Evolutionary conservation across 2,329 filamentous ascomycete genomes (phyloP), one percentile per base, ranked within the genome.

Genomic region (Didymella arachidicola): DNA sequence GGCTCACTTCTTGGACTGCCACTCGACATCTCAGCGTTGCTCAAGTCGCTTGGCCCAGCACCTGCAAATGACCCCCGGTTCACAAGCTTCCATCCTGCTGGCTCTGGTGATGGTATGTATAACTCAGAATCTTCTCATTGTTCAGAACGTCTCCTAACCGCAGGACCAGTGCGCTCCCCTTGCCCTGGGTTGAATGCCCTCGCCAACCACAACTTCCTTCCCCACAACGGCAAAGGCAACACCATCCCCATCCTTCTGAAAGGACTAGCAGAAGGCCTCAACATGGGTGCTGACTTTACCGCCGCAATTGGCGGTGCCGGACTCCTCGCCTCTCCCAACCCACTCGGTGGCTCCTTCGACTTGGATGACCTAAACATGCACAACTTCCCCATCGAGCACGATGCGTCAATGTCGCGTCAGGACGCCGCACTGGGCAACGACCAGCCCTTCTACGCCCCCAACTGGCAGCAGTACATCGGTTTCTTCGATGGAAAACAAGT

Each of bases 331-430:
- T 65, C 63, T 0, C 57, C 62, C 2, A 59, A 65, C 30, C 62
- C 65, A 0, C 59, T 66, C 2, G 53, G 39, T 19, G 62, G 64
- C 43, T 61, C 62, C 19, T 68, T 68, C 57, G 62, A 66, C 53
- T 60, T 68, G 3, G 22, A 51, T 45, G 57, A 68, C 10, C 22
- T 68, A 3, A 53, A 51, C 41, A 41, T 45, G 55, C 65, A 67
- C 46, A 67, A 67, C 41, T 66, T 66, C 42, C 63, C 65, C 34
- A 68, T 66, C 39, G 65, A 68, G 43, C 65, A 68, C 47, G 65
- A 68, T 51, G 65, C 64, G 6, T 57, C 50, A 12, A 62, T 68
- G 8, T 66, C 63, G 3, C 62, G 65, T 6, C 60, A 55, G 25
- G 65, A 66, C 5, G 65, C 63, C 6, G 60, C 57, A 10, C 46